Conservation (phyloP, 768 basidiomycete species). For the Omphalotus guepiniiformis region DNA sequence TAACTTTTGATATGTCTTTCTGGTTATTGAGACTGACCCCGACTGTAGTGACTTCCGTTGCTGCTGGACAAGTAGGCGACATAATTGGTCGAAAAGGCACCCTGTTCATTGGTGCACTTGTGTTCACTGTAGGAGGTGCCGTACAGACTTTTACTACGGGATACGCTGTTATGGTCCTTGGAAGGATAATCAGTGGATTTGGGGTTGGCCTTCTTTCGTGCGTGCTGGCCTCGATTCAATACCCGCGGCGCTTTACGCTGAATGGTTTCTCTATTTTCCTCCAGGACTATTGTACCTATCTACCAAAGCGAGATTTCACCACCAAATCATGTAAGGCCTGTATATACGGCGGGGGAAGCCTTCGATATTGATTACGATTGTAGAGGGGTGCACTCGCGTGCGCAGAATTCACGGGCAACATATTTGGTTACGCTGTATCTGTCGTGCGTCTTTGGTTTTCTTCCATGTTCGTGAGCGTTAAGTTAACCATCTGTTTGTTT, state of each 20-base stretch:
- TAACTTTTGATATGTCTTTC: background rate
- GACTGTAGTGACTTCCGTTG: constrained; percentile 84
- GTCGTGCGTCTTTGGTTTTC: constrained; percentile 53
- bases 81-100: constrained; percentile 82
- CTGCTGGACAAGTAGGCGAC: constrained; percentile 85
- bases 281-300: constrained; percentile 86
- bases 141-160: constrained; percentile 82
- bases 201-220: constrained; percentile 73
- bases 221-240: constrained; percentile 20
- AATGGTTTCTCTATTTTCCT: background rate
- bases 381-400: constrained; percentile 89
- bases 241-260: background rate
- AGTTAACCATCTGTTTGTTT: background rate
- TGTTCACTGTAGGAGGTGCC: constrained; percentile 87
- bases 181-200: constrained; percentile 32
- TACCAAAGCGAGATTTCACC: constrained; percentile 97
- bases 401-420: constrained; percentile 94
- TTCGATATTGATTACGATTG: constrained; percentile 4
- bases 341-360: background rate
- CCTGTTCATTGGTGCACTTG: constrained; percentile 73
- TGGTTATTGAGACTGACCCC: background rate
- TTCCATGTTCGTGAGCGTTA: background rate
- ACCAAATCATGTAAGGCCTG: constrained; percentile 68
- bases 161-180: constrained; percentile 59
- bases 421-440: constrained; percentile 85